These are phyloP conservation scores for Talinum fruticosum DNA, from an alignment of 148 eudicot species.

Conservation along the genomic window DNA sequence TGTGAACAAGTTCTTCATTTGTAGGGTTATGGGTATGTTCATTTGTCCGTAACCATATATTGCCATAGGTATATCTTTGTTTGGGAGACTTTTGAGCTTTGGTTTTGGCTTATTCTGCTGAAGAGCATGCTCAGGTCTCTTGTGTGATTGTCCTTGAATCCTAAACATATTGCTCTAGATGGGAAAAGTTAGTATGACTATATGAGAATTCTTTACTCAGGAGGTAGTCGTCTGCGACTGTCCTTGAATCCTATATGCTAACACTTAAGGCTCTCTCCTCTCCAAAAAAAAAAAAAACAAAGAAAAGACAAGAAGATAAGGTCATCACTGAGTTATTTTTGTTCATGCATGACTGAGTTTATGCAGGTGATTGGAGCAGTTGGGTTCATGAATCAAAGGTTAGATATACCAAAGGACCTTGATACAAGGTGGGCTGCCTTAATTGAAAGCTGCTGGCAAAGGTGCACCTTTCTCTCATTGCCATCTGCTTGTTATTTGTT, in stretches of 20 bases:
- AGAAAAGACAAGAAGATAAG: no score
- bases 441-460: constrained; percentile 82
- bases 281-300: not conserved
- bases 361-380: constrained; percentile 89
- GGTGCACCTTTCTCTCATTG: constrained; percentile 35
- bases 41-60: not conserved
- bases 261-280: not conserved
- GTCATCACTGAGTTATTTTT: not conserved
- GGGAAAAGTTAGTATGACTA: not conserved
- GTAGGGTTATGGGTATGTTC: not conserved
- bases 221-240: not conserved
- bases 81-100: not conserved
- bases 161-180: not conserved
- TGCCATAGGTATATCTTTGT: not conserved
- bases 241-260: not conserved
- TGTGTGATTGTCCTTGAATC: no score
- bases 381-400: constrained; percentile 88
- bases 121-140: not conserved
- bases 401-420: constrained; percentile 74
- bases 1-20: not conserved
- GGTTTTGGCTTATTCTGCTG: not conserved
- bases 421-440: constrained; percentile 73
- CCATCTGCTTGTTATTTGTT: not conserved
- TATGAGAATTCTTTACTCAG: not conserved
- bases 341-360: constrained; percentile 5